Conservation (phyloP, 306 rosid species). For the Styphnolobium japonicum region DNA sequence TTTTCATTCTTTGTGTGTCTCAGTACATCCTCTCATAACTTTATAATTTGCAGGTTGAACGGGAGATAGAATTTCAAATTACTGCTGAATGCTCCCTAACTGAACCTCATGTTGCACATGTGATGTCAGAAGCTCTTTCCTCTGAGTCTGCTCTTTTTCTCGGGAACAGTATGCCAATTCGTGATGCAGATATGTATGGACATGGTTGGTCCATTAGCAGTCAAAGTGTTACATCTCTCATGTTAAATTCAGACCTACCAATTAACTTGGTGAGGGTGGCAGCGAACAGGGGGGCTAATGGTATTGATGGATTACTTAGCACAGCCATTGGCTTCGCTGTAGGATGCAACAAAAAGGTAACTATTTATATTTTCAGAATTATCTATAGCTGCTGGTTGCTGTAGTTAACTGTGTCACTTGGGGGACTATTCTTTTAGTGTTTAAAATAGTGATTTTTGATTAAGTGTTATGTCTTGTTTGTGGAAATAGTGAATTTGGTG, state of each 20-base stretch:
- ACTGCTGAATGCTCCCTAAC: constrained; percentile 60
- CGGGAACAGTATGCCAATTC: constrained; percentile 96
- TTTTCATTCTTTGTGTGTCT: neutral
- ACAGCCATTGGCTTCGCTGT: constrained; percentile 92
- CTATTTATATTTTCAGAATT: constrained; percentile 6
- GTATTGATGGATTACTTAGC: constrained; percentile 95
- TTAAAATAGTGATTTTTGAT: neutral
- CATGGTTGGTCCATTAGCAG: constrained; percentile 51
- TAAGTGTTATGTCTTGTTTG: neutral
- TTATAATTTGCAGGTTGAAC: constrained; percentile 56
- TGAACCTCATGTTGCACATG: constrained; percentile 81
- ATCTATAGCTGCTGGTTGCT: constrained; percentile 14
- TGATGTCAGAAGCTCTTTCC: constrained; percentile 67
- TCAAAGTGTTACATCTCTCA: constrained; percentile 36
- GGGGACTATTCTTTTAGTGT: constrained; percentile 10
- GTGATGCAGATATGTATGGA: constrained; percentile 90
- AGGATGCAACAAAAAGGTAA: constrained; percentile 81
- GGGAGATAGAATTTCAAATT: constrained; percentile 87
- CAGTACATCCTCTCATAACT: constrained; percentile 13
- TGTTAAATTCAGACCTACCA: constrained; percentile 54
- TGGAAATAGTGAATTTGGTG: neutral
- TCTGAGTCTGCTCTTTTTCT: constrained; percentile 75
- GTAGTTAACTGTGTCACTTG: constrained; percentile 2
- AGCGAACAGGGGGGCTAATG: constrained; percentile 96
- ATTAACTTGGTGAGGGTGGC: constrained; percentile 63